These are phyloP conservation scores for Xylariaceae sp. DNA, from an alignment of 2,329 filamentous ascomycete species.

Conservation along the genomic window DNA sequence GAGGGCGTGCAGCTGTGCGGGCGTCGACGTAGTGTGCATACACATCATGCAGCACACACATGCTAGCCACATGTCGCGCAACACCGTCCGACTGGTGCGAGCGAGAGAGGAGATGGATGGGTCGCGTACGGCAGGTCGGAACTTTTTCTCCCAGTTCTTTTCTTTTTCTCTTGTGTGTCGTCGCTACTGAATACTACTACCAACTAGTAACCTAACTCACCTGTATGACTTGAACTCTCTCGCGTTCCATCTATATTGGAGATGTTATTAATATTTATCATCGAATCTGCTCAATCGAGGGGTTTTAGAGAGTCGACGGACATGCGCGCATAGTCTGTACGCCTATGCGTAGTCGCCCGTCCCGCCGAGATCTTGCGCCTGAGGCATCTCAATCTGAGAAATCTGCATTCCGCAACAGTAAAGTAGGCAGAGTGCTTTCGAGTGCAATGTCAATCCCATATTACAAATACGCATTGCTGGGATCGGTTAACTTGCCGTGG, in stretches of 20 bases:
- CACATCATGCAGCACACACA: background rate
- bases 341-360: background rate
- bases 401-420: too few relatives aligned
- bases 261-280: background rate
- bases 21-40: background rate
- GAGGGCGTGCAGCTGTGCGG: background rate
- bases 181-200: too few relatives aligned
- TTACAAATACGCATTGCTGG: too few relatives aligned
- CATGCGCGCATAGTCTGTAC: background rate
- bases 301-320: background rate
- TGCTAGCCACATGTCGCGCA: background rate
- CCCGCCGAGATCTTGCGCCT: background rate
- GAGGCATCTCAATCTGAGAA: background rate
- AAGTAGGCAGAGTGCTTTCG: too few relatives aligned
- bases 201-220: too few relatives aligned
- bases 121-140: too few relatives aligned
- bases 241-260: background rate
- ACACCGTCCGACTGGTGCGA: background rate
- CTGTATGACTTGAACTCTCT: background rate
- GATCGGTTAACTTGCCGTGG: too few relatives aligned
- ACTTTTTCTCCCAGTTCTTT: too few relatives aligned
- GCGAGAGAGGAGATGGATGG: background rate
- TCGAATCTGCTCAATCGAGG: background rate
- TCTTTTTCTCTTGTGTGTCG: too few relatives aligned
- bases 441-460: too few relatives aligned